Base-by-base conservation (phyloP, 352 stramenopile genomes). In the Globisporangium echinulatum region DNA sequence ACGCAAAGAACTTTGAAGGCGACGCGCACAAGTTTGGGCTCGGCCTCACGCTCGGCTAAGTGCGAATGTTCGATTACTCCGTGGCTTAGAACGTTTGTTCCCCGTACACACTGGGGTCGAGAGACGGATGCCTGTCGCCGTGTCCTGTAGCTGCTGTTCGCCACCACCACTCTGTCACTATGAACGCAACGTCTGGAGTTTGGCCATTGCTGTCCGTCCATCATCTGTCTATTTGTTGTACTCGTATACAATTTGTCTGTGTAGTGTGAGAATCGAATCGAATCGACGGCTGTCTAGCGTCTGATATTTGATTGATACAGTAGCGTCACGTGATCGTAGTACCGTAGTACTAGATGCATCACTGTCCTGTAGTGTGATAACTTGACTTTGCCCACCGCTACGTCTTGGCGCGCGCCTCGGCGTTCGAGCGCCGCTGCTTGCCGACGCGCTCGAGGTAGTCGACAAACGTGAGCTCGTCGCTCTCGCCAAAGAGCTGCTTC, bases 21-120 rank as follows among this genome's bases (percentile, higher is more conserved):
- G 86, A 96, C 58, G 79, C 83, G 60, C 86, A 96, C 82, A 96
- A 96, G 82, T 96, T 96, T 68, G 86, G 86, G 61, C 87, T 96
- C 53, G 82, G 82, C 46, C 81, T 96, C 68, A 92, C 84, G 43
- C 71, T 96, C 46, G 86, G 86, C 61, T 96, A 94, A 90, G 46
- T n/a, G 40, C 40, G 40, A 7, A 44, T 44, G 40, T 44, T 13
- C 40, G 7, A 44, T 44, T 13, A 44, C 11, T 44, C 40, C 11
- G 40, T 44, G 42, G 42, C 42, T 46, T 46, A 46, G 42, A 46
- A 46, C 42, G 42, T n/a, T 11, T 13, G 9, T 13, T n/a, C 42
- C 15, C 15, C 9, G 42, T 5, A 46, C 9, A 46, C 7, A 5
- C 9, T n/a, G 42, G 3, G 42, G 15, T 9, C 42, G 42, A 13